Conservation (phyloP, 345 rosid species). For the Raphanus raphanistrum region DNA sequence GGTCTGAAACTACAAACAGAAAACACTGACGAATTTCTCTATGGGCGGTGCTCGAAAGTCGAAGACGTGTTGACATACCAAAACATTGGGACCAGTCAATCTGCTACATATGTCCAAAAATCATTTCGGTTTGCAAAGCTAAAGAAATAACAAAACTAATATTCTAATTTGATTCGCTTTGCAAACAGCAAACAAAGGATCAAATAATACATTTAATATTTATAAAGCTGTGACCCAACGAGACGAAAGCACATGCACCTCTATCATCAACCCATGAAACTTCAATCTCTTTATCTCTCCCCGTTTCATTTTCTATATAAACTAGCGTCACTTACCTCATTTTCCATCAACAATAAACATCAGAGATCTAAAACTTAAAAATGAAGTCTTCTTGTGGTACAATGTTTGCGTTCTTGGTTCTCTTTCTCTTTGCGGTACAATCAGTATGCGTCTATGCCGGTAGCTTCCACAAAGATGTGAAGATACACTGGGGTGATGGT, state of each 20-base stretch:
- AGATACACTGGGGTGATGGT: not conserved
- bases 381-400: not conserved
- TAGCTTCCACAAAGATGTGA: conserved; percentile 3
- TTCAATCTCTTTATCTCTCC: conserved; percentile 14
- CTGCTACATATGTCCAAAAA: conserved; percentile 22
- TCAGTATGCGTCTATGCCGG: not conserved
- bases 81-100: conserved; percentile 18
- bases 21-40: not conserved
- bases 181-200: conserved; percentile 30
- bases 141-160: conserved; percentile 17
- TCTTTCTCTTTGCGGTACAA: not conserved
- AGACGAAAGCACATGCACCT: conserved; percentile 13
- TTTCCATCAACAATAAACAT: not conserved
- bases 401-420: not conserved
- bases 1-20: not conserved
- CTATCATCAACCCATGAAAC: conserved; percentile 24
- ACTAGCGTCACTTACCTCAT: not conserved
- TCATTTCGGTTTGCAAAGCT: conserved; percentile 20
- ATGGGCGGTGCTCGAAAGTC: not conserved
- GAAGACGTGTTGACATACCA: conserved; percentile 27
- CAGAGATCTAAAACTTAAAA: not conserved
- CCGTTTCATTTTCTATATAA: not conserved
- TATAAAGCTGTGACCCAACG: conserved; percentile 20
- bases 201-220: not conserved
- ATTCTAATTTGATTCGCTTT: conserved; percentile 7